phyloP scores from a whole-genome alignment of 106 monocot genomes.

The Allium cepa region DNA sequence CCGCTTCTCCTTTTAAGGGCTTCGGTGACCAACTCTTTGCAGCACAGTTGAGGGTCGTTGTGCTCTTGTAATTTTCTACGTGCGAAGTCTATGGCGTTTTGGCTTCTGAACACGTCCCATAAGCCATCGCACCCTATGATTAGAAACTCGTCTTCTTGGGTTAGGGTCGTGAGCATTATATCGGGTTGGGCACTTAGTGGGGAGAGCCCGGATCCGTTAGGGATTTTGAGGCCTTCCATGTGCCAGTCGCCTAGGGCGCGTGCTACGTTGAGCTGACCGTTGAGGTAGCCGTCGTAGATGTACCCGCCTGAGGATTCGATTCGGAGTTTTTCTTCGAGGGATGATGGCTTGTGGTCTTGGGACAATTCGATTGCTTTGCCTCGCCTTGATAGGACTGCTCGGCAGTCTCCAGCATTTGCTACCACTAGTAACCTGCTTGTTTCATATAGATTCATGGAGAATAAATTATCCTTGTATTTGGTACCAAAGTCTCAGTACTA shows the following conservation, averaged over 20 bases:
- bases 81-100: conserved; percentile 81
- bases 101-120: conserved; percentile 90
- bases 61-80: conserved; percentile 75
- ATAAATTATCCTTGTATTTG: no score
- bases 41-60: conserved; percentile 63
- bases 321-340: conserved; percentile 33
- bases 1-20: conserved; percentile 71
- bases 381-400: conserved; percentile 72
- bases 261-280: conserved; percentile 80
- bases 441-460: no score
- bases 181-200: conserved; percentile 88
- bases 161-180: conserved; percentile 43
- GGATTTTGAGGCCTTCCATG: conserved; percentile 65
- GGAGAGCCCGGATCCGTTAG: conserved; percentile 15
- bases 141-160: conserved; percentile 81
- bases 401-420: conserved; percentile 86
- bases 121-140: conserved; percentile 88
- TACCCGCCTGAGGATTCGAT: conserved; percentile 74
- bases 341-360: conserved; percentile 63
- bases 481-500: no score
- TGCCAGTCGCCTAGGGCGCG: conserved; percentile 91
- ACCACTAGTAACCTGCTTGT: conserved; percentile 58
- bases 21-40: conserved; percentile 65
- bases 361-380: conserved; percentile 89
- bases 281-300: conserved; percentile 76